Base-by-base conservation (phyloP, 768 basidiomycete genomes). In the Tephrocybe rancida region DNA sequence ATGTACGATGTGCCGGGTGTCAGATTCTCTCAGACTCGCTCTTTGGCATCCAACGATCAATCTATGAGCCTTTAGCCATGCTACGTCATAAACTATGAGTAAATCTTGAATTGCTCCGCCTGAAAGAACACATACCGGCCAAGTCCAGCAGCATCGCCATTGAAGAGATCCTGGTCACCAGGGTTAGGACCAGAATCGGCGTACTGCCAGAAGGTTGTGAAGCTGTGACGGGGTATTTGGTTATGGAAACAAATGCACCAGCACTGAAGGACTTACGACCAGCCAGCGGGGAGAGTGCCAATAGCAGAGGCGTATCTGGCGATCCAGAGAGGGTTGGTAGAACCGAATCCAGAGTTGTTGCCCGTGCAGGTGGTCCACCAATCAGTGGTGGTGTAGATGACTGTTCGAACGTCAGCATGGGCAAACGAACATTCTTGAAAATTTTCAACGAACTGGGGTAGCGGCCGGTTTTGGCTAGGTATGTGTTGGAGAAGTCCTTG, bases 301-400 rank as follows among this genome's bases (percentile, higher is more conserved):
- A 80, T 63, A 19, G 63, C 56, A 4, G 80, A 77, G 2, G 79
- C 61, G 43, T 74, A 86, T 25, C 69, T 66, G 1, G 86, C 84
- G 41, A 86, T 72, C 83, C 82, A 86, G 3, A 87, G 70, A 1
- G 84, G 82, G 61, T 78, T 84, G 49, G 71, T 78, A 2, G 61
- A 50, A 0, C 62, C 74, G 57, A 87, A 87, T 6, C 65, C 67
- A 10, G 71, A 68, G 47, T 75, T 81, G 62, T 84, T 80, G 0
- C 80, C 83, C 2, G 86, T 87, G 64, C 86, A 87, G 5, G 72
- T 74, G 8, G 57, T 79, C 86, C 86, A 88, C 86, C 85, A 87
- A 62, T 78, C 70, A 4, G 81, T 84, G 3, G 80, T 83, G 25
- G 81, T 81, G 58, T 86, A 86, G 50, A 85, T 82, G 42, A 80